Evolutionary conservation across 2,329 filamentous ascomycete species (phyloP).

Genomic region (Dactylellina sp.): DNA sequence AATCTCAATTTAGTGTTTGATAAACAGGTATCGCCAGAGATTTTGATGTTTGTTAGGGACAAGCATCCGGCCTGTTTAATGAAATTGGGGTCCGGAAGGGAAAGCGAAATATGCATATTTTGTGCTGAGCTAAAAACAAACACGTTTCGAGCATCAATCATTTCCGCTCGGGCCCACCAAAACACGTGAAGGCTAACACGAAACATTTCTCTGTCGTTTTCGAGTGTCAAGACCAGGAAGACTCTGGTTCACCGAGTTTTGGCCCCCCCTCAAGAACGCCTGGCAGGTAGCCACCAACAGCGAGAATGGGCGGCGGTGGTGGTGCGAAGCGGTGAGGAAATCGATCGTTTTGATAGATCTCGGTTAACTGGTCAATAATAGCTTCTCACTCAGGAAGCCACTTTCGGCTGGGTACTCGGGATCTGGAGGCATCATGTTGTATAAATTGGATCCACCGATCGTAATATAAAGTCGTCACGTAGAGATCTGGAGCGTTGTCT

Average conservation of each 20-base stretch:
- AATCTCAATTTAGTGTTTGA: background rate
- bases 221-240: constrained; percentile 49
- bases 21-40: constrained; percentile 3
- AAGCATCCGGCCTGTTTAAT: constrained; percentile 50
- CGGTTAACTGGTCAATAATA: constrained; percentile 16
- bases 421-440: background rate
- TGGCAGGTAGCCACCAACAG: background rate
- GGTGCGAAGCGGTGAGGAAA: background rate
- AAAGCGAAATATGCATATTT: too few relatives aligned
- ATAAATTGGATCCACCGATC: constrained; percentile 37
- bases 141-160: constrained; percentile 51
- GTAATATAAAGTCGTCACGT: constrained; percentile 2
- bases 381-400: constrained; percentile 28
- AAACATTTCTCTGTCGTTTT: constrained; percentile 38
- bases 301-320: too few relatives aligned
- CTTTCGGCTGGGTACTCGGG: constrained; percentile 41
- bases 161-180: constrained; percentile 52
- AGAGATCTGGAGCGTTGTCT: too few relatives aligned
- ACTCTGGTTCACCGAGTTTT: constrained; percentile 29
- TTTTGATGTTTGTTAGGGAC: constrained; percentile 32
- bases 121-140: constrained; percentile 35
- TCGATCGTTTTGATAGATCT: constrained; percentile 11
- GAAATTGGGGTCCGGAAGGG: constrained; percentile 39
- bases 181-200: constrained; percentile 53
- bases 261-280: background rate